Base-by-base conservation (phyloP, 768 basidiomycete genomes). In the Lepiota venenata region DNA sequence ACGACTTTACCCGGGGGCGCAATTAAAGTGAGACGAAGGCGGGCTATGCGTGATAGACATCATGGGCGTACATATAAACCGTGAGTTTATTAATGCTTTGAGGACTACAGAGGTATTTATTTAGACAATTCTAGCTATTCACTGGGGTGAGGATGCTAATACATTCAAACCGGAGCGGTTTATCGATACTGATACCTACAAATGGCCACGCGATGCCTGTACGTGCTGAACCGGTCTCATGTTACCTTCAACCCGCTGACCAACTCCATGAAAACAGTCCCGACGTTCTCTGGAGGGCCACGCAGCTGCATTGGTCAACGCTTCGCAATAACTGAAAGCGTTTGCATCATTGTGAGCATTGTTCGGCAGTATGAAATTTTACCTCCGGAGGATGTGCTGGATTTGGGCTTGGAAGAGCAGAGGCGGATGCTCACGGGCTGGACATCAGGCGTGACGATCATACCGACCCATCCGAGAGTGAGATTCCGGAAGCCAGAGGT, bases 131-230 rank as follows among this genome's bases (percentile, higher is more conserved):
- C 2, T 44, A 82, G 80, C 76, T 2, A 63, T 77, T 15, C 69
- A 77, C 43, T 81, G 80, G 80, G 80, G 80, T 5, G 61, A 69
- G 10, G 78, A 81, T 50, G 67, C 51, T 0, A 62, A 56, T 9
- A 69, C 72, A 16, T 82, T 79, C 67, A 78, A 64, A 43, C 79
- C 79, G 0, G 75, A 77, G 42, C 71, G 76, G 0, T 82, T 81
- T 61, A 68, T 82, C 22, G 79, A 81, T 48, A 79, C 76, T 0
- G 71, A 71, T 3, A 64, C 69, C 1, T 80, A 81, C 51, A 69
- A 69, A 27, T 82, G 79, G 79, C 80, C 78, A 12, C 73, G 80
- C 20, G 70, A 79, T 51, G 79, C 76, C 12, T 79, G 78, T 77
- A 52, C 42, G 77, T 25, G 3, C 25, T 5, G 25, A 25, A 5